Evolutionary conservation across 495 filamentous ascomycete species (phyloP).

Genomic region (Xylaria longipes): DNA sequence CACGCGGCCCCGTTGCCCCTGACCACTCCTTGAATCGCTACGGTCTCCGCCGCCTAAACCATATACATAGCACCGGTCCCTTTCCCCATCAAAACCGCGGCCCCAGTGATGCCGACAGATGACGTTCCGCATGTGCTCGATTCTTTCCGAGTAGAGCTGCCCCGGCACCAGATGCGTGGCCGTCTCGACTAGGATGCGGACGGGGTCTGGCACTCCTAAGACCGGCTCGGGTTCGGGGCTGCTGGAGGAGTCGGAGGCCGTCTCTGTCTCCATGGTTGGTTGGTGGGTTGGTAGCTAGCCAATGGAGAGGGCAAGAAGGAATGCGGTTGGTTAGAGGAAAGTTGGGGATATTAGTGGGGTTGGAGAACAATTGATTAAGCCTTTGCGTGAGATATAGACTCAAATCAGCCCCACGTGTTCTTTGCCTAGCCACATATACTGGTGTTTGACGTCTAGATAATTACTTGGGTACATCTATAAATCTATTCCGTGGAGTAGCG

Average conservation of each 20-base stretch:
- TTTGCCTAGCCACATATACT: too few relatives aligned
- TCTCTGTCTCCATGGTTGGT: slow-evolving; percentile 5
- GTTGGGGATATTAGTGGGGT: neutral
- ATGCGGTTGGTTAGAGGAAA: neutral
- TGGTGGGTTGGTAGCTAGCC: neutral
- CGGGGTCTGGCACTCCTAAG: slow-evolving; percentile 3
- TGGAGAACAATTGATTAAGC: too few relatives aligned
- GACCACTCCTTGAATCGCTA: neutral
- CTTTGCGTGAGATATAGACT: too few relatives aligned
- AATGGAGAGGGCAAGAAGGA: neutral
- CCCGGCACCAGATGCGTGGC: neutral
- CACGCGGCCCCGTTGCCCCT: neutral
- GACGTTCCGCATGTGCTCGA: slow-evolving; percentile 2
- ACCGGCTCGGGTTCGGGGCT: neutral
- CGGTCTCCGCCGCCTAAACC: neutral
- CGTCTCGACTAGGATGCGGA: slow-evolving; percentile 13
- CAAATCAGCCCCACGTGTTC: too few relatives aligned
- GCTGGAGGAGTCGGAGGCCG: neutral
- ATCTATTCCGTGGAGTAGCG: neutral
- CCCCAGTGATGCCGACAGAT: slow-evolving; percentile 6
- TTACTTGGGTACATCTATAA: too few relatives aligned
- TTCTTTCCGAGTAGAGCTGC: neutral
- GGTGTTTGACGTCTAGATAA: too few relatives aligned
- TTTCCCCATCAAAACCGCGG: neutral
- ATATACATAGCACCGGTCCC: neutral